A percentile compares a stretch with the other conserved stretches of the same genome.
These are phyloP conservation scores for Colletotrichum lentis DNA, from an alignment of 2,329 filamentous ascomycete species.

Conservation along the genomic window DNA sequence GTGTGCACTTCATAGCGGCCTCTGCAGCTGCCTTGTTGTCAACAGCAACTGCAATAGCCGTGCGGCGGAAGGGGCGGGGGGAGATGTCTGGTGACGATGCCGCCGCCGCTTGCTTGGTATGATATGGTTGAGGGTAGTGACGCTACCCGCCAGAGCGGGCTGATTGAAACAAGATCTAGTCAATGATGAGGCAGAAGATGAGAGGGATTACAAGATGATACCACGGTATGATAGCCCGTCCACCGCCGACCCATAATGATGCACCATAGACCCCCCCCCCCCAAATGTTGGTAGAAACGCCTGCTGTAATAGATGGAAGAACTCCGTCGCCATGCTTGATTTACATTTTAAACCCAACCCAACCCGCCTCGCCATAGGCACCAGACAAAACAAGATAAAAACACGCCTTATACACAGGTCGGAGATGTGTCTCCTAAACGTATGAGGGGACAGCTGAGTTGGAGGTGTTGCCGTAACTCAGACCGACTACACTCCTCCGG, in stretches of 20 bases:
- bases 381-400: constrained; percentile 14
- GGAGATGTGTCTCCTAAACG: constrained; percentile 42
- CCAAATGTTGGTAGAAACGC: constrained; percentile 3
- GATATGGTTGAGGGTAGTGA: neutral
- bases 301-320: constrained; percentile 14
- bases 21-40: neutral
- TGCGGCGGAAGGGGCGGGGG: too few species aligned
- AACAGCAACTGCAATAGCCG: neutral
- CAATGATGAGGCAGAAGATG: constrained; percentile 19
- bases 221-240: constrained; percentile 17
- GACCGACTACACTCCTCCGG: constrained; percentile 5
- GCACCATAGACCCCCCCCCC: constrained; percentile 16
- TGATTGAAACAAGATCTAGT: neutral
- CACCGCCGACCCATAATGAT: constrained; percentile 24
- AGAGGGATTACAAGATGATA: constrained; percentile 25
- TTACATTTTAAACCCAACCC: constrained; percentile 10
- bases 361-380: neutral
- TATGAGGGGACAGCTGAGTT: constrained; percentile 44
- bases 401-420: constrained; percentile 26
- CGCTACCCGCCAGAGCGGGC: neutral
- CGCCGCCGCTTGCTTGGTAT: neutral
- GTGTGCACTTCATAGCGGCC: neutral
- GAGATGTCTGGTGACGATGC: neutral
- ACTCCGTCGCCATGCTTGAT: constrained; percentile 37
- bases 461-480: constrained; percentile 25